A percentile compares a stretch with the other conserved stretches of the same genome.
Evolutionary conservation across 306 rosid genomes (phyloP).

Genomic region (Dalbergia oliveri): DNA sequence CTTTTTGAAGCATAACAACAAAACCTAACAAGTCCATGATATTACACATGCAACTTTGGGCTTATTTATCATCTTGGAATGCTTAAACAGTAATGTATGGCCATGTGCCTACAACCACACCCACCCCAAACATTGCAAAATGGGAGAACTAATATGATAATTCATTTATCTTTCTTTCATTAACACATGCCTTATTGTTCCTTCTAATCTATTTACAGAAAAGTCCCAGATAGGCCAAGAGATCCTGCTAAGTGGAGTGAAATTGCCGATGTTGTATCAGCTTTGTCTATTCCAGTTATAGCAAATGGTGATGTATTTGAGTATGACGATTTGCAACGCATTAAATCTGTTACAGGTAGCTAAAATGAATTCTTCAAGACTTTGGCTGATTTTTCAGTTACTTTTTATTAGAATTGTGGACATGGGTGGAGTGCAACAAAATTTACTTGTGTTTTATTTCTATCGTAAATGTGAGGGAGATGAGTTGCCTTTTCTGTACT

Average conservation of each 20-base stretch:
- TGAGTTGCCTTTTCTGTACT: slow-evolving; percentile 35
- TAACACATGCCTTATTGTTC: slow-evolving; percentile 34
- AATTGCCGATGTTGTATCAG: slow-evolving; percentile 87
- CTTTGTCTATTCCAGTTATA: slow-evolving; percentile 87
- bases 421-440: slow-evolving; percentile 20
- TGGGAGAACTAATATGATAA: neutral
- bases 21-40: slow-evolving; percentile 1
- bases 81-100: neutral
- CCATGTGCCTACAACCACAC: slow-evolving; percentile 11
- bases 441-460: slow-evolving; percentile 4
- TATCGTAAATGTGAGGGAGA: slow-evolving; percentile 1
- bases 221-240: slow-evolving; percentile 85
- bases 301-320: slow-evolving; percentile 91
- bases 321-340: slow-evolving; percentile 69
- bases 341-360: slow-evolving; percentile 81
- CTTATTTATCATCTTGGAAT: slow-evolving; percentile 14
- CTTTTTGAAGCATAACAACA: slow-evolving; percentile 1
- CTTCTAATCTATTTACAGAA: slow-evolving; percentile 62
- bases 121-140: neutral
- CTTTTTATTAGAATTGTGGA: slow-evolving; percentile 33
- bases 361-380: slow-evolving; percentile 24
- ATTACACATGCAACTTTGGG: neutral
- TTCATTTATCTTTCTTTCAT: slow-evolving; percentile 36
- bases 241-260: slow-evolving; percentile 97
- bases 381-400: slow-evolving; percentile 23